Evolutionary conservation across 1,139 yeast genomes (phyloP).

Genomic region (Lodderomyces parapsilosis): DNA sequence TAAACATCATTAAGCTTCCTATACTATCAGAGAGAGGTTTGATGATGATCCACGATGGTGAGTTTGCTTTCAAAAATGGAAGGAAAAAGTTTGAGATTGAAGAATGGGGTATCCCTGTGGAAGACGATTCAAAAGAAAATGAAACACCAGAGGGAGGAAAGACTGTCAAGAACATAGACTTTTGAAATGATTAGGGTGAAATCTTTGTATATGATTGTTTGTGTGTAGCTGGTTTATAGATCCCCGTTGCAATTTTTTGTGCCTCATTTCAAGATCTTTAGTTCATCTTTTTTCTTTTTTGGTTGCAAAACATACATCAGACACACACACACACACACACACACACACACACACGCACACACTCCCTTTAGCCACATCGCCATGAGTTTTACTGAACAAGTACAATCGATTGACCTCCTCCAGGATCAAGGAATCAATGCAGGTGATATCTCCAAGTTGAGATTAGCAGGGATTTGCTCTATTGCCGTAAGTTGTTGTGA

Average conservation of each 20-base stretch:
- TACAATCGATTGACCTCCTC: conserved; percentile 45
- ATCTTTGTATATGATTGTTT: no score
- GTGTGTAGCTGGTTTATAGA: no score
- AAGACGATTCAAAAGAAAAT: conserved; percentile 53
- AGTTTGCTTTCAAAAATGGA: conserved; percentile 85
- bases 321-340: no score
- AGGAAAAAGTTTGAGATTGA: conserved; percentile 80
- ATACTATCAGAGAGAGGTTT: conserved; percentile 71
- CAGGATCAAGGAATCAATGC: conserved; percentile 60
- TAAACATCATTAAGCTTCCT: conserved; percentile 74
- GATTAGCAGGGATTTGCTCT: conserved; percentile 53
- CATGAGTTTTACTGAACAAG: conserved; percentile 8
- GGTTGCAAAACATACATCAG: conserved; percentile 17
- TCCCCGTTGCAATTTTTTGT: no score
- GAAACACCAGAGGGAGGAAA: conserved; percentile 22
- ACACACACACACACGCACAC: no score
- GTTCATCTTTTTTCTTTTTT: conserved; percentile 3
- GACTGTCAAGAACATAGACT: conserved; percentile 38
- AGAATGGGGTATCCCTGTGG: conserved; percentile 95
- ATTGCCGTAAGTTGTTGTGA: conserved; percentile 40
- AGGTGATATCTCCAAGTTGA: conserved; percentile 54
- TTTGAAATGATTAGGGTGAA: conserved; percentile 16
- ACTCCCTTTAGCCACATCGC: no score
- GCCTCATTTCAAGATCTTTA: no score
- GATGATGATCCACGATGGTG: conserved; percentile 74